Evolutionary conservation across 2,329 filamentous ascomycete species (phyloP).

Genomic region (Cordyceps cateniannulata): DNA sequence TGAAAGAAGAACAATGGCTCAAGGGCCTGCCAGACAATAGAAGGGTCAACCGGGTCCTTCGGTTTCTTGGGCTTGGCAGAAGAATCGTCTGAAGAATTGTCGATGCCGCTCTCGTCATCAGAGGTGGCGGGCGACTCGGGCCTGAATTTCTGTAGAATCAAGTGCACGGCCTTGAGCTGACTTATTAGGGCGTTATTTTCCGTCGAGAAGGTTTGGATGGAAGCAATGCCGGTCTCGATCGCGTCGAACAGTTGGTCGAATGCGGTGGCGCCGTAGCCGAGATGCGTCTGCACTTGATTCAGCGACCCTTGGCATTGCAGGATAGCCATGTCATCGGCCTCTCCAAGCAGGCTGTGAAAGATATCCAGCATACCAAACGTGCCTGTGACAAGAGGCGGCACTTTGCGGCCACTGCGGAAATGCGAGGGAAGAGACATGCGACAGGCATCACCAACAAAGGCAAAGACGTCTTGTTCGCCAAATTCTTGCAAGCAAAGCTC

Average conservation of each 20-base stretch:
- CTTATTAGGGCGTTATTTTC: conserved; percentile 19
- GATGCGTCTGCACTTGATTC: conserved; percentile 67
- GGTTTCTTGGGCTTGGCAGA: not conserved
- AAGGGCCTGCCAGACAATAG: conserved; percentile 73
- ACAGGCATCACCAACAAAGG: conserved; percentile 29
- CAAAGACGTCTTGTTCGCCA: conserved; percentile 60
- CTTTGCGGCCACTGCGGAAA: conserved; percentile 40
- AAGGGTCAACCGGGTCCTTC: conserved; percentile 16
- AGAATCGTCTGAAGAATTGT: conserved; percentile 17
- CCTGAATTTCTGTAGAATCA: conserved; percentile 20
- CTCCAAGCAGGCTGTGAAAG: conserved; percentile 58
- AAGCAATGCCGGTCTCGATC: conserved; percentile 21
- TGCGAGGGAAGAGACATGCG: conserved; percentile 44
- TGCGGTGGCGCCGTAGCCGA: conserved; percentile 48
- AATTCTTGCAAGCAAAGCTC: conserved; percentile 66
- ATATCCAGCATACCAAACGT: conserved; percentile 51
- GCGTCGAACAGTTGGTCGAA: conserved; percentile 26
- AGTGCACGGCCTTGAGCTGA: conserved; percentile 21
- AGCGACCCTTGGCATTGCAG: conserved; percentile 50
- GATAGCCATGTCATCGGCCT: conserved; percentile 59
- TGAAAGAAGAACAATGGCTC: conserved; percentile 65
- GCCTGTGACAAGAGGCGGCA: conserved; percentile 64
- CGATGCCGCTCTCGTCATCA: conserved; percentile 16
- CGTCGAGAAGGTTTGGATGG: conserved; percentile 20
- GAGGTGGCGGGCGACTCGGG: conserved; percentile 17